A percentile compares a stretch with the other conserved stretches of the same genome.
Evolutionary conservation across 768 basidiomycete species (phyloP).

Genomic region (Mycena alexandri): DNA sequence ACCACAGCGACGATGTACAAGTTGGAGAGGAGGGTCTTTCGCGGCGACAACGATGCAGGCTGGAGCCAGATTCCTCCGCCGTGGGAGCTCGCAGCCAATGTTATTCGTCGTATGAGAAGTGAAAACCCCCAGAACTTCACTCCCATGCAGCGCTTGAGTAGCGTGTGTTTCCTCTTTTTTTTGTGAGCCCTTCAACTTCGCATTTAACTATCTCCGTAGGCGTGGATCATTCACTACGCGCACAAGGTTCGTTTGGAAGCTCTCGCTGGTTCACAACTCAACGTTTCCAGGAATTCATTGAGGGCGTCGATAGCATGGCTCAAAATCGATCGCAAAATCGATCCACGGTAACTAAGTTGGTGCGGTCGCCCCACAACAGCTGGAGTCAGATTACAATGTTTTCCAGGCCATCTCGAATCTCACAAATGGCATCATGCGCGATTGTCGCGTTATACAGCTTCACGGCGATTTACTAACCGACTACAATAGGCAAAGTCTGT

Average conservation of each 20-base stretch:
- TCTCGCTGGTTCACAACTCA: neutral
- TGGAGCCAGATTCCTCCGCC: slow-evolving; percentile 27
- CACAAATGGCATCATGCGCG: slow-evolving; percentile 38
- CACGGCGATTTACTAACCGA: slow-evolving; percentile 22
- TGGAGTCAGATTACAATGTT: too few species aligned
- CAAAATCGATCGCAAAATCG: slow-evolving; percentile 3
- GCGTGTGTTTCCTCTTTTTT: slow-evolving; percentile 16
- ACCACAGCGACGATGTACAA: slow-evolving; percentile 10
- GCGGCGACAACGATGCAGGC: neutral
- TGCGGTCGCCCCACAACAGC: too few species aligned
- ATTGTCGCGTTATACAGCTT: slow-evolving; percentile 37
- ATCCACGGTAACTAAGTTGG: too few species aligned
- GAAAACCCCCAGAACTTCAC: slow-evolving; percentile 13
- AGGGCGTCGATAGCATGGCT: slow-evolving; percentile 26
- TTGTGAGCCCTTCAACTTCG: neutral
- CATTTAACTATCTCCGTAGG: slow-evolving; percentile 23
- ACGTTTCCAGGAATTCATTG: slow-evolving; percentile 25
- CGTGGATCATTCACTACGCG: slow-evolving; percentile 38
- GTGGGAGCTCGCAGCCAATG: slow-evolving; percentile 36
- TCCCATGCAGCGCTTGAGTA: slow-evolving; percentile 9
- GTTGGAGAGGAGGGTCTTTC: slow-evolving; percentile 1
- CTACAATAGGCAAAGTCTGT: slow-evolving; percentile 36
- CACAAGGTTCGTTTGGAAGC: slow-evolving; percentile 26
- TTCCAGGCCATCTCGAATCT: slow-evolving; percentile 29
- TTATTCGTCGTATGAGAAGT: slow-evolving; percentile 21